phyloP scores from a whole-genome alignment of 306 rosid species.

The Cucurbita pepo region DNA sequence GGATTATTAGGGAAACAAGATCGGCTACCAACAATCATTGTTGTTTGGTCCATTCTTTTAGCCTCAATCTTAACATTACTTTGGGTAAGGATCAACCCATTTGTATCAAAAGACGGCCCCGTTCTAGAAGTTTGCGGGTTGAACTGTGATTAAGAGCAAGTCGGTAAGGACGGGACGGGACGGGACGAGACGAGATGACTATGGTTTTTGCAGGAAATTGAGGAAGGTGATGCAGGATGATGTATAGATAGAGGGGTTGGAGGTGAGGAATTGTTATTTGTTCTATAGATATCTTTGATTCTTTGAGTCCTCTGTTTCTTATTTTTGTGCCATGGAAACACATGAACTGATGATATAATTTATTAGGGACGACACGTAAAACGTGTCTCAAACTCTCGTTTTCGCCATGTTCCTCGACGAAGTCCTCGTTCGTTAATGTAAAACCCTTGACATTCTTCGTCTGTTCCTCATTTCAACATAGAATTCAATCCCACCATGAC shows the following conservation, averaged over 20 bases:
- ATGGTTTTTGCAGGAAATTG: constrained; percentile 6
- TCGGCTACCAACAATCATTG: constrained; percentile 68
- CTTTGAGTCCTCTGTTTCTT: constrained; percentile 24
- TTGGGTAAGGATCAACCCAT: constrained; percentile 92
- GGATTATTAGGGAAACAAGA: constrained; percentile 77
- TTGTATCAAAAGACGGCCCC: constrained; percentile 66
- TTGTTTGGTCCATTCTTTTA: constrained; percentile 88
- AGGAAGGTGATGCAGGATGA: constrained; percentile 2
- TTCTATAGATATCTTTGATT: constrained; percentile 42
- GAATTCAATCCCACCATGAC: not conserved
- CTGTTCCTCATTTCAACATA: not conserved
- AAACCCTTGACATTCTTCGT: not conserved
- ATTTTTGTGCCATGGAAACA: not conserved
- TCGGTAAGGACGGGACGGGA: constrained; percentile 6
- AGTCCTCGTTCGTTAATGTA: not conserved
- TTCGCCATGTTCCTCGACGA: not conserved
- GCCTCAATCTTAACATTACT: constrained; percentile 77
- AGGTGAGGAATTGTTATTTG: constrained; percentile 49
- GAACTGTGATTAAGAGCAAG: constrained; percentile 41
- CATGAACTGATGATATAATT: constrained; percentile 1
- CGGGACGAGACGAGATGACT: not conserved
- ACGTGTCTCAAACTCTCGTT: not conserved
- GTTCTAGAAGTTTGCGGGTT: constrained; percentile 77
- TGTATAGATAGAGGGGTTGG: constrained; percentile 13
- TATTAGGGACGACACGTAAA: not conserved